Evolutionary conservation across 805 yeast species (phyloP).

Genomic region (Ogataea parapolymorpha): DNA sequence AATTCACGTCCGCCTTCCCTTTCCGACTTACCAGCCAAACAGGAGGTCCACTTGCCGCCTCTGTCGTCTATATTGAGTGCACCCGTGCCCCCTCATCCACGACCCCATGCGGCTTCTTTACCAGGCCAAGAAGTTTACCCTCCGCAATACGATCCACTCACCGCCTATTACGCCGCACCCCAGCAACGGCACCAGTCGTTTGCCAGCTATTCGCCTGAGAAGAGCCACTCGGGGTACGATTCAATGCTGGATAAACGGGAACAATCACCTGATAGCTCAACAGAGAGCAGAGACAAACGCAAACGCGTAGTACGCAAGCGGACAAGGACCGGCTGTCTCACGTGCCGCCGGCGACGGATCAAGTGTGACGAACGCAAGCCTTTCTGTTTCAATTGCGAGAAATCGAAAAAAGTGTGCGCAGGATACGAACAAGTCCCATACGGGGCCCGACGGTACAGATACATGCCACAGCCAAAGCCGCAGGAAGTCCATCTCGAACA

Average conservation of each 20-base stretch:
- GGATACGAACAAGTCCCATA: conserved; percentile 53
- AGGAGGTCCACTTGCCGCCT: conserved; percentile 20
- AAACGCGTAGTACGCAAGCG: conserved; percentile 51
- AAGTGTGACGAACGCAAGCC: conserved; percentile 78
- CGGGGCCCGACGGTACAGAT: conserved; percentile 28
- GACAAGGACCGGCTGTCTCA: conserved; percentile 72
- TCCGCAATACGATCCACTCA: neutral
- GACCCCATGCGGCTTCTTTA: conserved; percentile 5
- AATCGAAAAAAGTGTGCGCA: conserved; percentile 60
- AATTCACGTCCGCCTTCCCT: neutral
- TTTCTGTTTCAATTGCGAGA: conserved; percentile 63
- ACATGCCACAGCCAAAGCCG: conserved; percentile 23
- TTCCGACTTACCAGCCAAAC: neutral
- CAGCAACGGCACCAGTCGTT: conserved; percentile 2
- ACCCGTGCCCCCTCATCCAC: neutral
- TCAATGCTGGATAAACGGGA: conserved; percentile 13
- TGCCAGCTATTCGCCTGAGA: neutral
- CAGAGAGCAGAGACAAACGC: conserved; percentile 33
- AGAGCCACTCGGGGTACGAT: conserved; percentile 3
- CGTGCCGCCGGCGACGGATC: conserved; percentile 67
- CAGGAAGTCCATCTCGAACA: conserved; percentile 19
- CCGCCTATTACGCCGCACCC: neutral
- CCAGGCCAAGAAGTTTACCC: conserved; percentile 2
- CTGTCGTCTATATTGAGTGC: conserved; percentile 16
- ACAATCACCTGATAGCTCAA: neutral